Evolutionary conservation across 305 asterid genomes (phyloP).

Genomic region (Striga hermonthica): DNA sequence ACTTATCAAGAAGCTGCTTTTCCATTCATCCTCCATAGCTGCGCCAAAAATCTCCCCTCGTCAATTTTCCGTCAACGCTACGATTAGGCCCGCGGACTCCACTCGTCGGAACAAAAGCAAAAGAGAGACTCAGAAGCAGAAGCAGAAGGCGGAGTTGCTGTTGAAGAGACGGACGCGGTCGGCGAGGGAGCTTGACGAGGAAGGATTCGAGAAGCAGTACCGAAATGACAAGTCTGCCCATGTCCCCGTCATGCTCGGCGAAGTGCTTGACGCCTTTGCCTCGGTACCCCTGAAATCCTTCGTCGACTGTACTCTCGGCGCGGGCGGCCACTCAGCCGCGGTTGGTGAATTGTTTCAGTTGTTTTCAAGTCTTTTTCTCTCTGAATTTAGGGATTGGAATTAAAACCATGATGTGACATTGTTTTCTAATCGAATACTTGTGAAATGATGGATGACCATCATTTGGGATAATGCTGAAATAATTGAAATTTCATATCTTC

Average conservation of each 20-base stretch:
- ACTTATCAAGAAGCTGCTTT: constrained; percentile 30
- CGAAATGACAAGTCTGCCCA: constrained; percentile 61
- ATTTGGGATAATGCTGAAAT: neutral
- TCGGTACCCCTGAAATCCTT: constrained; percentile 61
- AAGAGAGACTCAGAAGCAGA: constrained; percentile 33
- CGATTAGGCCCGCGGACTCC: constrained; percentile 24
- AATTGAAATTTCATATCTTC: neutral
- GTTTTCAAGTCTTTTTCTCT: neutral
- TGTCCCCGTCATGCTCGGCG: constrained; percentile 86
- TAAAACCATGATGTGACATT: constrained; percentile 1
- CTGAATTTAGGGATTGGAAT: constrained; percentile 15
- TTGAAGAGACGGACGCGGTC: constrained; percentile 88
- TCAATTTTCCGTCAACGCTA: constrained; percentile 32
- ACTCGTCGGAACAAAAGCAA: constrained; percentile 33
- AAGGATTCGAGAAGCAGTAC: constrained; percentile 43
- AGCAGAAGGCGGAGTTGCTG: constrained; percentile 40
- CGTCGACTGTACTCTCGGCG: constrained; percentile 95
- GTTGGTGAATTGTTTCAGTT: constrained; percentile 36
- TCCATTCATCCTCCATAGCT: constrained; percentile 17
- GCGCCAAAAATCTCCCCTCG: constrained; percentile 27
- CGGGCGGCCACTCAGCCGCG: constrained; percentile 87
- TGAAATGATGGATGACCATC: neutral
- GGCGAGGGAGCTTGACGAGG: constrained; percentile 67
- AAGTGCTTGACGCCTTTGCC: constrained; percentile 75
- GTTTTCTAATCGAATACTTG: neutral